These are phyloP conservation scores for Lentinula guzmanii DNA, from an alignment of 768 basidiomycete genomes.

Conservation along the genomic window DNA sequence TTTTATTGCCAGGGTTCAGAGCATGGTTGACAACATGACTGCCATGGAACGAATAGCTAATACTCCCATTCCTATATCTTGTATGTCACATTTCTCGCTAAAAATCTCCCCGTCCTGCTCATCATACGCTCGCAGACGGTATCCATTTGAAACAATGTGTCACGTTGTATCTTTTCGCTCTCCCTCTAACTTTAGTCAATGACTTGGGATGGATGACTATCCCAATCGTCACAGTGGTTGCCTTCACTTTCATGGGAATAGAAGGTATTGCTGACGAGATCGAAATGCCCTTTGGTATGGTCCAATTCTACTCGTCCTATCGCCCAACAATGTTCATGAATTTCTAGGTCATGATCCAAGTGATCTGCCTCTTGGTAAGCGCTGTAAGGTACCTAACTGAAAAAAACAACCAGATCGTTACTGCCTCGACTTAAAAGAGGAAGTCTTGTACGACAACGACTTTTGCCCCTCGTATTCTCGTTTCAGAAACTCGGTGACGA, in stretches of 20 bases:
- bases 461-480: too few relatives aligned
- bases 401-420: constrained; percentile 56
- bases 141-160: constrained; percentile 95
- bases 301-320: neutral
- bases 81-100: constrained; percentile 29
- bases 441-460: constrained; percentile 54
- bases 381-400: neutral
- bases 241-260: constrained; percentile 91
- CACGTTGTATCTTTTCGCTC: constrained; percentile 84
- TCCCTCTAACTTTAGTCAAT: constrained; percentile 81
- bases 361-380: constrained; percentile 71
- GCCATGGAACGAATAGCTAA: constrained; percentile 90
- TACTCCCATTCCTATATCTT: constrained; percentile 76
- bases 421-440: constrained; percentile 81
- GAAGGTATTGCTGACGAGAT: constrained; percentile 95
- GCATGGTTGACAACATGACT: constrained; percentile 81
- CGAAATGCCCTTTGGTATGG: constrained; percentile 88
- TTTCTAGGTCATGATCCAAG: constrained; percentile 49
- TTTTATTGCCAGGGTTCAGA: constrained; percentile 47
- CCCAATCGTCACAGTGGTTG: constrained; percentile 79
- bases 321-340: constrained; percentile 6
- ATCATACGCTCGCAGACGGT: constrained; percentile 44
- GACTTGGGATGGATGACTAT: constrained; percentile 82
- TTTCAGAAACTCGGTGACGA: too few relatives aligned
- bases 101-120: constrained; percentile 8